These are phyloP conservation scores for Yamadazyma phyllophila DNA, from an alignment of 805 yeast genomes.

Conservation along the genomic window DNA sequence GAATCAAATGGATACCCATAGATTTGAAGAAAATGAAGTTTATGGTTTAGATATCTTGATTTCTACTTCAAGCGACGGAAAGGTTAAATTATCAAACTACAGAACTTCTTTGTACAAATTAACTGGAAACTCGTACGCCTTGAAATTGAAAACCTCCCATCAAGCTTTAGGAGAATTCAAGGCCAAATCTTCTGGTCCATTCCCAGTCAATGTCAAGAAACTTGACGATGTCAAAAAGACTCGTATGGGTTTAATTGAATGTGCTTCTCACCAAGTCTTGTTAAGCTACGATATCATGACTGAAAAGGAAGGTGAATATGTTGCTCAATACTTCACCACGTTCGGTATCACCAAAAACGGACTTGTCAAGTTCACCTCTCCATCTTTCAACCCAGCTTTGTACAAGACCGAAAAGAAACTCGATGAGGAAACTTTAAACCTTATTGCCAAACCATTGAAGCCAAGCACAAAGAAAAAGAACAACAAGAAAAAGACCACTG, in stretches of 20 bases:
- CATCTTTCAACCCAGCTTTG: conserved; percentile 47
- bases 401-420: conserved; percentile 58
- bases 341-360: conserved; percentile 75
- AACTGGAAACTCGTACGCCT: conserved; percentile 64
- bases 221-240: conserved; percentile 69
- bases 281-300: conserved; percentile 66
- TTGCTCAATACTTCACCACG: conserved; percentile 74
- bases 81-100: conserved; percentile 56
- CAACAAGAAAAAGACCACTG: conserved; percentile 4
- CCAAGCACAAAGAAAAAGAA: conserved; percentile 35
- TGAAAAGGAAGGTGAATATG: conserved; percentile 63
- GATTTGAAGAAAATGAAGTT: conserved; percentile 73
- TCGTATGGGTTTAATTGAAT: conserved; percentile 72
- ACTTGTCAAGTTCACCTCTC: conserved; percentile 58
- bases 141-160: conserved; percentile 71
- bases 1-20: conserved; percentile 57
- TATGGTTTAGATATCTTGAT: conserved; percentile 73
- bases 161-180: conserved; percentile 64
- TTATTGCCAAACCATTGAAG: conserved; percentile 53
- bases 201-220: conserved; percentile 67
- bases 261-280: conserved; percentile 63
- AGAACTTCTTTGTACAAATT: conserved; percentile 71
- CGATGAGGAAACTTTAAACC: conserved; percentile 44
- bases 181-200: conserved; percentile 54
- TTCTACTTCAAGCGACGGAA: conserved; percentile 63